phyloP scores from a whole-genome alignment of 495 filamentous ascomycete species.

The Lasiosphaeria ovina region DNA sequence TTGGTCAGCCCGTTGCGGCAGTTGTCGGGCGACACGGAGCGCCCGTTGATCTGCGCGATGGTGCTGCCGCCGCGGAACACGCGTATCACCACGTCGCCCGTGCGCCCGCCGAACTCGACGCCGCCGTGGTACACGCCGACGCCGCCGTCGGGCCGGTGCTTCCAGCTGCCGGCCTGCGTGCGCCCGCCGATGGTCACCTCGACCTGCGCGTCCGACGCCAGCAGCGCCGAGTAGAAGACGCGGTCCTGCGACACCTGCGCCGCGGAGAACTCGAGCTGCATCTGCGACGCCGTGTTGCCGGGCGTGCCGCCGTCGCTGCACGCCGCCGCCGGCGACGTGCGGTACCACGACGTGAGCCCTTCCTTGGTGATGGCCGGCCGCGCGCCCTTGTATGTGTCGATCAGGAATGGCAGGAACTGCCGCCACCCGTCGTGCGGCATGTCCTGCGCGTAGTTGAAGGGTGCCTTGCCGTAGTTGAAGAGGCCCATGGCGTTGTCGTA shows the following conservation, averaged over 20 bases:
- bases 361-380: conserved; percentile 25
- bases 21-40: conserved; percentile 1
- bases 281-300: conserved; percentile 24
- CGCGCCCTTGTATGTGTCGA: not conserved
- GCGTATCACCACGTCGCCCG: conserved; percentile 49
- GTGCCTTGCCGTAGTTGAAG: conserved; percentile 39
- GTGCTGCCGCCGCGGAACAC: conserved; percentile 22
- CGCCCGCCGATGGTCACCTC: conserved; percentile 18
- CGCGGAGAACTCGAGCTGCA: conserved; percentile 4
- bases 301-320: conserved; percentile 32
- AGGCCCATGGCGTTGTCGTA: conserved; percentile 45
- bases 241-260: conserved; percentile 31
- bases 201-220: conserved; percentile 12
- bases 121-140: conserved; percentile 50
- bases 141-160: conserved; percentile 28
- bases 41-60: conserved; percentile 2
- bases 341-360: conserved; percentile 59
- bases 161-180: conserved; percentile 22
- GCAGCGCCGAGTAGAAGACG: conserved; percentile 40
- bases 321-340: conserved; percentile 31
- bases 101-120: conserved; percentile 44
- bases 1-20: conserved; percentile 6
- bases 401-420: conserved; percentile 24
- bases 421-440: conserved; percentile 40
- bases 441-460: conserved; percentile 42